Evolutionary conservation across 306 rosid genomes (phyloP), one percentile per base, ranked within the genome.

Genomic region (Quercus aquifolioides): DNA sequence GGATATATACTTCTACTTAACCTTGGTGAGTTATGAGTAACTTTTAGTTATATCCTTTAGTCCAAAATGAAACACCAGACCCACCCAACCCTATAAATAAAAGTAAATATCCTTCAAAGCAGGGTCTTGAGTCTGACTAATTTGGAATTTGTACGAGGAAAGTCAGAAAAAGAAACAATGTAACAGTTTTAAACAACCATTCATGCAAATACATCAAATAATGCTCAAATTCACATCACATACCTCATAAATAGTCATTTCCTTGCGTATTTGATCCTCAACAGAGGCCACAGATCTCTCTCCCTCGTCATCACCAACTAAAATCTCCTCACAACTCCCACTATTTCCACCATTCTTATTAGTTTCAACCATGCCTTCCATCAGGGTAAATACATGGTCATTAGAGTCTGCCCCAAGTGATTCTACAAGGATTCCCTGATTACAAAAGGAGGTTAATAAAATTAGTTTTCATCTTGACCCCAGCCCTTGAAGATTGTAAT

Each of bases 161-260:
- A 74, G 67, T 28, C n/a, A 43, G 54, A 26, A 30, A 59, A 54
- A 46, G 60, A n/a, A 23, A n/a, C 33, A 12, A 46, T 20, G 28
- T 1, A 63, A 33, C 41, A 4, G 28, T 30, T 49, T 33, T 17
- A 41, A 20, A 72, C 20, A 12, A 6, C 19, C 77, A 31, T 78
- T 13, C 38, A 23, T 54, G 70, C 43, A n/a, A 56, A 46, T 46
- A 69, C 55, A 49, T 70, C 20, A 13, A 18, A 18, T 23, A 73
- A 63, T 5, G 43, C 69, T 63, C 19, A 33, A 63, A 10, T 30
- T 52, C 64, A 72, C 74, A 79, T 72, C 71, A 78, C 80, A 70
- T 81, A 92, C 99, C 97, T 91, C 97, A 63, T 91, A 92, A n/a
- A 94, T 92, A 41, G 94, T 90, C 94, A 90, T 92, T 86, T 92